phyloP scores from a whole-genome alignment of 805 yeast genomes.

The Metschnikowia similis region DNA sequence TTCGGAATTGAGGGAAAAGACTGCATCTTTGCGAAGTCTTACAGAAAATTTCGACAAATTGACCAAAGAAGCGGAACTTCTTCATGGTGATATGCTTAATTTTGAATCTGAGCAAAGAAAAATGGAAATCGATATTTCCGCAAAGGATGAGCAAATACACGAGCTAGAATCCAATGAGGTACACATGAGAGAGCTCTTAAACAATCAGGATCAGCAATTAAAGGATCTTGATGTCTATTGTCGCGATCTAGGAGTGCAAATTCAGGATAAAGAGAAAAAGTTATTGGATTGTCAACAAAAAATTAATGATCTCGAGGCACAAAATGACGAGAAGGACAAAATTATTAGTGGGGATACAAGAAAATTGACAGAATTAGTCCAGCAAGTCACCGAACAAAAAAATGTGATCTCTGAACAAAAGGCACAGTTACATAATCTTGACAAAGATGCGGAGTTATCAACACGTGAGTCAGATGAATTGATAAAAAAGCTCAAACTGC shows the following conservation, averaged over 20 bases:
- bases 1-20: constrained; percentile 18
- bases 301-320: constrained; percentile 27
- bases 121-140: constrained; percentile 6
- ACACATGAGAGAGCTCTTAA: constrained; percentile 5
- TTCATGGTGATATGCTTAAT: constrained; percentile 16
- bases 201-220: background rate
- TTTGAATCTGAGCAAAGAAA: constrained; percentile 15
- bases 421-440: background rate
- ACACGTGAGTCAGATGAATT: constrained; percentile 12
- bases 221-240: background rate
- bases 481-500: constrained; percentile 21
- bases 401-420: constrained; percentile 9
- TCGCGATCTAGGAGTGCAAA: constrained; percentile 4
- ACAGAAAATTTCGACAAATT: constrained; percentile 13
- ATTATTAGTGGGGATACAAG: constrained; percentile 29
- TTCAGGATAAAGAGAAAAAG: constrained; percentile 6
- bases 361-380: constrained; percentile 27
- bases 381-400: constrained; percentile 20
- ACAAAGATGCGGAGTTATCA: background rate
- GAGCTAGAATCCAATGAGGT: constrained; percentile 6
- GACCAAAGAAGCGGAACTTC: constrained; percentile 14
- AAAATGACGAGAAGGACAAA: constrained; percentile 27
- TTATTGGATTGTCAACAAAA: constrained; percentile 12
- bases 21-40: constrained; percentile 18
- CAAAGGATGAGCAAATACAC: constrained; percentile 1